phyloP scores from a whole-genome alignment of 2,329 filamentous ascomycete species.

The Cladophialophora bantiana region DNA sequence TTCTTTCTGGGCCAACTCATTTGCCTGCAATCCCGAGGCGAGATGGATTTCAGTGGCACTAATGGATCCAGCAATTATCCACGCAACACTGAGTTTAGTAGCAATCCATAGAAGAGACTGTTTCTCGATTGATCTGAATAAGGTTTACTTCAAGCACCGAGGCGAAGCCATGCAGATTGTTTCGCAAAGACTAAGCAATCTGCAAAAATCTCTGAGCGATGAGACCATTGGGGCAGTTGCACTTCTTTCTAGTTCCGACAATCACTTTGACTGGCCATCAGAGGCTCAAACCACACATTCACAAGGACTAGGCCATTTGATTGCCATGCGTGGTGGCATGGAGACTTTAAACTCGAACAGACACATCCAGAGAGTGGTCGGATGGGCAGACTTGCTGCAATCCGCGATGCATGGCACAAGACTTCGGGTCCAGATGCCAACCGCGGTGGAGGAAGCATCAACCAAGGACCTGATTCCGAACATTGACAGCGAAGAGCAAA shows the following conservation, averaged over 20 bases:
- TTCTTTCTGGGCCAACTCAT: conserved; percentile 31
- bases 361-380: conserved; percentile 27
- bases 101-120: conserved; percentile 31
- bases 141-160: conserved; percentile 31
- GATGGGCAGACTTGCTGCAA: conserved; percentile 31
- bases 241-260: conserved; percentile 30
- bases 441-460: conserved; percentile 5
- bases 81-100: conserved; percentile 30
- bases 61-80: conserved; percentile 33
- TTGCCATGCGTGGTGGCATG: conserved; percentile 31
- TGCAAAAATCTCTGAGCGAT: conserved; percentile 23
- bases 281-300: conserved; percentile 22
- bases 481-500: not conserved
- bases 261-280: conserved; percentile 30
- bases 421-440: conserved; percentile 20
- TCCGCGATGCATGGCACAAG: conserved; percentile 28
- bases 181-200: conserved; percentile 15
- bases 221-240: conserved; percentile 30
- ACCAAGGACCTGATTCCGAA: not conserved
- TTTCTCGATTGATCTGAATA: conserved; percentile 23
- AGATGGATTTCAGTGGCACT: conserved; percentile 28
- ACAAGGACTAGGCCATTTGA: conserved; percentile 18
- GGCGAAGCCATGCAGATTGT: conserved; percentile 31
- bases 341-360: conserved; percentile 21
- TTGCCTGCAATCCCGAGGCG: conserved; percentile 34